These are phyloP conservation scores for Cynanchum wilfordii DNA, from an alignment of 257 asterid species.

Conservation along the genomic window DNA sequence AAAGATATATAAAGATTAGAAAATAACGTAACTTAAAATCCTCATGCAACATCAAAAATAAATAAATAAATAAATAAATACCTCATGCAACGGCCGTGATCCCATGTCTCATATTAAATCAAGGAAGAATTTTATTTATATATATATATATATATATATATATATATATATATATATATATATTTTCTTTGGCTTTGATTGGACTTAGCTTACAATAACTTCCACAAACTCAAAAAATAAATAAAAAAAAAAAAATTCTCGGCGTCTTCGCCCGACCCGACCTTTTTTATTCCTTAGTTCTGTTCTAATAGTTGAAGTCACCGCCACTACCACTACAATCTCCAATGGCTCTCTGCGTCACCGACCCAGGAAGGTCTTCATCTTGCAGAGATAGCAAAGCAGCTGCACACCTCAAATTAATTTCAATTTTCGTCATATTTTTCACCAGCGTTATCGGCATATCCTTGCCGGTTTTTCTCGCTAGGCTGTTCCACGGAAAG, in stretches of 20 bases:
- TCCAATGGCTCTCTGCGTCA: conserved; percentile 23
- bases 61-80: too few relatives aligned
- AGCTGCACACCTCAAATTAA: conserved; percentile 24
- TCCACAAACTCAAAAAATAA: not conserved
- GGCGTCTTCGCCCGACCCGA: too few relatives aligned
- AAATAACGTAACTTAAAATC: too few relatives aligned
- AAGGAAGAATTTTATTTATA: too few relatives aligned
- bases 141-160: too few relatives aligned
- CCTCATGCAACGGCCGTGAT: too few relatives aligned
- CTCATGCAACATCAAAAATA: too few relatives aligned
- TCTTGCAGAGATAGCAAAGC: conserved; percentile 30
- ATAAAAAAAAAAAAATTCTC: not conserved
- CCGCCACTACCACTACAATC: not conserved
- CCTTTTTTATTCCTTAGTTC: not conserved
- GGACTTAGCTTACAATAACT: not conserved
- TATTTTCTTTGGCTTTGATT: too few relatives aligned
- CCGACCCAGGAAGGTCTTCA: conserved; percentile 24
- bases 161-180: too few relatives aligned
- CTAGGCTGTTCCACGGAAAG: conserved; percentile 33
- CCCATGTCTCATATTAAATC: too few relatives aligned
- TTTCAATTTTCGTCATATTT: conserved; percentile 25
- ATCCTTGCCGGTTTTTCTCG: conserved; percentile 24
- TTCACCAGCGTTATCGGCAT: conserved; percentile 34
- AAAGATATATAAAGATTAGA: too few relatives aligned
- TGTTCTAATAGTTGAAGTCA: not conserved